Evolutionary conservation across 495 filamentous ascomycete species (phyloP).

Genomic region (Neurospora sp.): DNA sequence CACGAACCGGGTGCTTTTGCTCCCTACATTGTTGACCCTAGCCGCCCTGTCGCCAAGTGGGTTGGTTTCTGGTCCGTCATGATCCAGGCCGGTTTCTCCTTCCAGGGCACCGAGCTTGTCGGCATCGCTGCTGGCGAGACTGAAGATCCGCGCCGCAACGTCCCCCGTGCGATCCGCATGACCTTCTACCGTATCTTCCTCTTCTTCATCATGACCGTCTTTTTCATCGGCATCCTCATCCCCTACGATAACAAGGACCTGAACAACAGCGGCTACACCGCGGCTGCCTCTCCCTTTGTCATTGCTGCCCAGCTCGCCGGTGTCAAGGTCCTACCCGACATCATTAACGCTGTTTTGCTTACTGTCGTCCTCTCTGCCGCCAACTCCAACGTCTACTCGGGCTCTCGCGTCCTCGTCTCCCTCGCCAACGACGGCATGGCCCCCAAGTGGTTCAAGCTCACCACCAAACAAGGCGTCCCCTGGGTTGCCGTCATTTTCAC

Average conservation of each 20-base stretch:
- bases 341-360: slow-evolving; percentile 65
- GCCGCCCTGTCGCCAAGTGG: slow-evolving; percentile 28
- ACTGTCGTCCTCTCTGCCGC: slow-evolving; percentile 46
- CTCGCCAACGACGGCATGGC: slow-evolving; percentile 53
- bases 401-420: slow-evolving; percentile 54
- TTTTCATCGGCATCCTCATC: slow-evolving; percentile 59
- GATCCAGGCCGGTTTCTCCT: slow-evolving; percentile 37
- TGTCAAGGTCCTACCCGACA: slow-evolving; percentile 53
- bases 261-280: slow-evolving; percentile 34
- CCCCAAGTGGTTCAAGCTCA: slow-evolving; percentile 35
- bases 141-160: slow-evolving; percentile 47
- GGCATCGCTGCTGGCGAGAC: slow-evolving; percentile 62
- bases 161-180: slow-evolving; percentile 38
- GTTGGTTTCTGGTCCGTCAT: slow-evolving; percentile 37
- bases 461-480: slow-evolving; percentile 33
- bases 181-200: slow-evolving; percentile 52
- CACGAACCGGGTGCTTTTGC: slow-evolving; percentile 58
- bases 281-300: slow-evolving; percentile 60
- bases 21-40: slow-evolving; percentile 34
- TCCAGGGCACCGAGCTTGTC: slow-evolving; percentile 49
- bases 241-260: slow-evolving; percentile 43
- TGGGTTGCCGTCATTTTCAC: slow-evolving; percentile 30
- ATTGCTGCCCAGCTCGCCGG: slow-evolving; percentile 56
- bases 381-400: slow-evolving; percentile 50
- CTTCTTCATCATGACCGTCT: slow-evolving; percentile 58